Evolutionary conservation across 2,329 filamentous ascomycete genomes (phyloP).

Genomic region (Aspergillus sp.): DNA sequence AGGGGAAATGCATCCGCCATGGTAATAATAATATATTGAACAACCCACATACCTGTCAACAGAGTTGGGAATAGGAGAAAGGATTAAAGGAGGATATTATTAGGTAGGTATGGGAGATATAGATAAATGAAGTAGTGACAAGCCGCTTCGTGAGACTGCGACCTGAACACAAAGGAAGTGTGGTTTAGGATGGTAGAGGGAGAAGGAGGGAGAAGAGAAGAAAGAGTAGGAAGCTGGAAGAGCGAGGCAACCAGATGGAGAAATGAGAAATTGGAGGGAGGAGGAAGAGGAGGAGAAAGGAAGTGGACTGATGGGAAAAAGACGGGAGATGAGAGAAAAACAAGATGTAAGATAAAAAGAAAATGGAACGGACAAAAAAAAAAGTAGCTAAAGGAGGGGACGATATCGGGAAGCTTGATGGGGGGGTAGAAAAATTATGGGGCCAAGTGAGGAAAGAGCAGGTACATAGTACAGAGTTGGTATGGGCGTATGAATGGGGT

Average conservation of each 20-base stretch:
- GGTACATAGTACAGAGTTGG: slow-evolving; percentile 7
- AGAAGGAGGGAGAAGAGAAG: slow-evolving; percentile 28
- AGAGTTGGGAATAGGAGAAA: slow-evolving; percentile 20
- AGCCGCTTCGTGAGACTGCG: slow-evolving; percentile 12
- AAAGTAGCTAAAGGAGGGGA: slow-evolving; percentile 11
- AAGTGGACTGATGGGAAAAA: slow-evolving; percentile 18
- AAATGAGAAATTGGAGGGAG: slow-evolving; percentile 15
- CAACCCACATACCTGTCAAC: slow-evolving; percentile 24
- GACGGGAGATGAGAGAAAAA: slow-evolving; percentile 15
- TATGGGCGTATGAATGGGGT: slow-evolving; percentile 10
- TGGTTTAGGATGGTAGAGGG: slow-evolving; percentile 23
- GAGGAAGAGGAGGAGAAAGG: slow-evolving; percentile 9
- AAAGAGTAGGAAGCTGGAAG: slow-evolving; percentile 29
- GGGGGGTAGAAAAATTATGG: slow-evolving; percentile 15
- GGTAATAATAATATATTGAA: neutral
- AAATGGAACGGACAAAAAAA: slow-evolving; percentile 13
- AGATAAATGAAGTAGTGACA: slow-evolving; percentile 14
- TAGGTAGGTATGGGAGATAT: slow-evolving; percentile 18
- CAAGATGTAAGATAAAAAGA: slow-evolving; percentile 17
- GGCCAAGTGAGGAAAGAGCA: slow-evolving; percentile 11
- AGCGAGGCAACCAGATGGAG: slow-evolving; percentile 17
- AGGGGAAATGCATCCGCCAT: neutral
- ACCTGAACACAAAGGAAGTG: slow-evolving; percentile 18
- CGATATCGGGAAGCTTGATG: slow-evolving; percentile 22
- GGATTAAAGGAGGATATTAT: slow-evolving; percentile 18